A percentile compares a stretch with the other conserved stretches of the same genome.
Conservation (phyloP, 179 eudicot species). For the Carnegiea gigantea region DNA sequence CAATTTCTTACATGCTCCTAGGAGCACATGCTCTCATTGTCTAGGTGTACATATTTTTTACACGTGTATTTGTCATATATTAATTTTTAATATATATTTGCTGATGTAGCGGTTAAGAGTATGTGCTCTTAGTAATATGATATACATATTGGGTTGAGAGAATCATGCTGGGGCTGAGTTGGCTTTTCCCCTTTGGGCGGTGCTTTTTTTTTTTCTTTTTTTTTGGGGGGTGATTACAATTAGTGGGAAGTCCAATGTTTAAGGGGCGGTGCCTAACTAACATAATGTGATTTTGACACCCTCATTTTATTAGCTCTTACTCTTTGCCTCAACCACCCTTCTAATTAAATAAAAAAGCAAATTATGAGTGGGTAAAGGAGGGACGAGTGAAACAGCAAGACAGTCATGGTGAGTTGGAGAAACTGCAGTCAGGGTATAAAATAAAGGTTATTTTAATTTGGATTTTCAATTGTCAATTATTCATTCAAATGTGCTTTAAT, state of each 20-base stretch:
- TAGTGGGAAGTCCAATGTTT: background rate
- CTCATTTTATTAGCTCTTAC: background rate
- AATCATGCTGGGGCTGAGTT: background rate
- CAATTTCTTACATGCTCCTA: too few relatives aligned
- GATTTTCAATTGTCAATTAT: too few relatives aligned
- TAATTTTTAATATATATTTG: too few relatives aligned
- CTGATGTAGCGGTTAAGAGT: too few relatives aligned
- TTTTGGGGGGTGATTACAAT: background rate
- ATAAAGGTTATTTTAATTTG: too few relatives aligned
- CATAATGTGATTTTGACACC: constrained; percentile 4
- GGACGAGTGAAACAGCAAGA: background rate
- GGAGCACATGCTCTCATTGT: too few relatives aligned
- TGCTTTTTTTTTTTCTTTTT: background rate
- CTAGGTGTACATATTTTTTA: too few relatives aligned
- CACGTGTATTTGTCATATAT: too few relatives aligned
- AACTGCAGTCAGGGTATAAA: background rate
- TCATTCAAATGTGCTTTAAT: too few relatives aligned
- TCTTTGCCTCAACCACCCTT: constrained; percentile 1
- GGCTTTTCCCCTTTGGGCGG: background rate
- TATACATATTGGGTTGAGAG: too few relatives aligned
- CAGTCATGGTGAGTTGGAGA: background rate
- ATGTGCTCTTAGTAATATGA: too few relatives aligned
- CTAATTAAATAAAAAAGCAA: background rate
- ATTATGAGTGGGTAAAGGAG: background rate
- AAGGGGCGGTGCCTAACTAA: constrained; percentile 3